Base-by-base conservation (phyloP, 2,329 filamentous ascomycete genomes). In the Scytalidium lignicola region DNA sequence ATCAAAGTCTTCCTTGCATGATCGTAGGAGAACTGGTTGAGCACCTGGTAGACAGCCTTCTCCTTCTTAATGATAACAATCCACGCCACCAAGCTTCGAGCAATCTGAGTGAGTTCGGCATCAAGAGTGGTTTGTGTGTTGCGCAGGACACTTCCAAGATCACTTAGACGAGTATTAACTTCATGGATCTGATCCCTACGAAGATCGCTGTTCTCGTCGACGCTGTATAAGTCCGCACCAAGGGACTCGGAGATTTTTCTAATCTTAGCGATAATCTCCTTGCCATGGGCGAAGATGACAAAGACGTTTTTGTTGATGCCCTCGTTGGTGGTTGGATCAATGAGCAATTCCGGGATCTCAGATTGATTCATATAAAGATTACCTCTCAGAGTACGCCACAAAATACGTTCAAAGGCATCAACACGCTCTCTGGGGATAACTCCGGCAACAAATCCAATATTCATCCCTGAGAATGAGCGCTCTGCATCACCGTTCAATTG, bases 351-450 rank as follows among this genome's bases (percentile, higher is more conserved):
- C 7, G 90, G 85, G 54, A 99, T 99, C 76, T 99, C 93, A 39
- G 92, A 92, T 75, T 99, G 95, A 72, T 99, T 99, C 93, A 99
- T 99, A 78, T 97, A 99, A 55, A 99, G 75, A 70, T 99, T 99
- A 62, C 93, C 93, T 68, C 93, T 90, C 40, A 99, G 82, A 0
- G 95, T 96, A 63, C 93, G 84, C 93, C 93, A 99, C 46, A 99
- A 78, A 59, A 99, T 99, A 51, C 93, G 86, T 74, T 99, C 95
- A 65, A 99, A 99, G 21, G 92, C 88, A 13, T 86, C 91, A 52
- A 99, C 92, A 45, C 92, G 85, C 65, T 97, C 92, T 48, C 93
- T 83, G 32, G 88, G 82, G 61, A 99, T 97, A 60, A 97, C 93
- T 70, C 93, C 93, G 48, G 93, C 88, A 47, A 99, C 92, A 63